phyloP scores from a whole-genome alignment of 1,139 yeast species.

The Pichia sp. region DNA sequence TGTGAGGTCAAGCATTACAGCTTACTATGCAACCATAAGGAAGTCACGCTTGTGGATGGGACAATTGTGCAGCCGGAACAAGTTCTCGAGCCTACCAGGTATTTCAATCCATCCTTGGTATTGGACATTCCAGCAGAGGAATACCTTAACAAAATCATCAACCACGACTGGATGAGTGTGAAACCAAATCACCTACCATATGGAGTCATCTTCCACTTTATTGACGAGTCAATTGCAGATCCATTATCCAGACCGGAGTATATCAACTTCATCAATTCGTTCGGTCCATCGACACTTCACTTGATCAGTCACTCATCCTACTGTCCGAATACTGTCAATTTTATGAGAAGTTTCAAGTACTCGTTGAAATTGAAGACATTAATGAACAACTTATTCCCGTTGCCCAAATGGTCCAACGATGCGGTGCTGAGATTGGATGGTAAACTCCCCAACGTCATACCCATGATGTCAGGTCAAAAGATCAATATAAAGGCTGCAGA shows the following conservation, averaged over 20 bases:
- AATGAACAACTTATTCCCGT: conserved; percentile 33
- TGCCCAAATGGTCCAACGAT: conserved; percentile 26
- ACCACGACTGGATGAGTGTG: conserved; percentile 26
- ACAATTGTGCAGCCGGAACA: conserved; percentile 55
- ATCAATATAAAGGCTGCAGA: conserved; percentile 14
- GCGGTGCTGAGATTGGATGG: conserved; percentile 10
- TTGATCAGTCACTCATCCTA: conserved; percentile 63
- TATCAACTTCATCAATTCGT: conserved; percentile 35
- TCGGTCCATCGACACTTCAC: conserved; percentile 49
- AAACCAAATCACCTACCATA: conserved; percentile 18
- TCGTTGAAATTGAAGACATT: conserved; percentile 52
- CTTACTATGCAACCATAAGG: conserved; percentile 50
- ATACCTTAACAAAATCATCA: conserved; percentile 43
- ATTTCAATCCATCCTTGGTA: conserved; percentile 54
- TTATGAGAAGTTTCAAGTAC: conserved; percentile 47
- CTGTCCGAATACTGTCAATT: conserved; percentile 53
- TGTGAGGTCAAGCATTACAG: conserved; percentile 59
- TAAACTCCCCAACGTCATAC: conserved; percentile 17
- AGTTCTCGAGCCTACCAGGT: conserved; percentile 59
- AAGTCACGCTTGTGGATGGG: conserved; percentile 56
- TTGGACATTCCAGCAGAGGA: conserved; percentile 62
- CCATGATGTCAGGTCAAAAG: conserved; percentile 24
- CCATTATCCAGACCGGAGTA: conserved; percentile 35
- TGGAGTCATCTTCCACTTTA: conserved; percentile 60
- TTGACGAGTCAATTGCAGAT: conserved; percentile 55